phyloP scores from a whole-genome alignment of 1,139 yeast species.

The Geotrichum histeridarum region DNA sequence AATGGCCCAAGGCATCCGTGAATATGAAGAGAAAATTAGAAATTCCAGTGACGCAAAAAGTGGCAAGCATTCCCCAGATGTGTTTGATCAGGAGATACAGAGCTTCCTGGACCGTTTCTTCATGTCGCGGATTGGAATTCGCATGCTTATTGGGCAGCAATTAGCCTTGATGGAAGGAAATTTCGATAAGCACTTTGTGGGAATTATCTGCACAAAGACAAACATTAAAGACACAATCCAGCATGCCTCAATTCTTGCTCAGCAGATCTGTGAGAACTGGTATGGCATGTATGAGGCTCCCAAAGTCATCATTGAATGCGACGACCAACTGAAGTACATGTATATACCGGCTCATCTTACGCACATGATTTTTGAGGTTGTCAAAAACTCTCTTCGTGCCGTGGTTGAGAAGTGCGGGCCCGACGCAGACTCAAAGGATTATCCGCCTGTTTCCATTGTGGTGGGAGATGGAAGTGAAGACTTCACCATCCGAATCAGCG shows the following conservation, averaged over 20 bases:
- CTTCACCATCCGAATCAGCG: constrained; percentile 72
- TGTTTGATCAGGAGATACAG: constrained; percentile 54
- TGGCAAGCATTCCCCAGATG: constrained; percentile 30
- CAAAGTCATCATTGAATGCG: constrained; percentile 65
- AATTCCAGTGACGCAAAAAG: background rate
- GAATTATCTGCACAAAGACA: constrained; percentile 76
- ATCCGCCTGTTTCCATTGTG: constrained; percentile 71
- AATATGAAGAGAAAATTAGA: constrained; percentile 43
- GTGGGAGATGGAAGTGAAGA: constrained; percentile 77
- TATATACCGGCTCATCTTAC: constrained; percentile 87
- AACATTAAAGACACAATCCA: constrained; percentile 72
- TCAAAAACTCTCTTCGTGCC: constrained; percentile 78
- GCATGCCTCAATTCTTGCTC: constrained; percentile 80
- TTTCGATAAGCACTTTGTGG: constrained; percentile 58
- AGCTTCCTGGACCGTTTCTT: constrained; percentile 73
- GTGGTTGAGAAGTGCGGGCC: constrained; percentile 67
- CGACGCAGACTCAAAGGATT: constrained; percentile 40
- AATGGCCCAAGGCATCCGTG: constrained; percentile 87
- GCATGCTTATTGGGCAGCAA: constrained; percentile 86
- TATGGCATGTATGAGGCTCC: constrained; percentile 81
- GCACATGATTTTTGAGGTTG: constrained; percentile 78
- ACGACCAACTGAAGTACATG: constrained; percentile 65
- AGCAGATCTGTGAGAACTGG: constrained; percentile 79
- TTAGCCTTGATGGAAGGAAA: constrained; percentile 66
- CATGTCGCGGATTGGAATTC: constrained; percentile 78